phyloP scores from a whole-genome alignment of 2,329 filamentous ascomycete genomes.

The Diaporthe vexans region DNA sequence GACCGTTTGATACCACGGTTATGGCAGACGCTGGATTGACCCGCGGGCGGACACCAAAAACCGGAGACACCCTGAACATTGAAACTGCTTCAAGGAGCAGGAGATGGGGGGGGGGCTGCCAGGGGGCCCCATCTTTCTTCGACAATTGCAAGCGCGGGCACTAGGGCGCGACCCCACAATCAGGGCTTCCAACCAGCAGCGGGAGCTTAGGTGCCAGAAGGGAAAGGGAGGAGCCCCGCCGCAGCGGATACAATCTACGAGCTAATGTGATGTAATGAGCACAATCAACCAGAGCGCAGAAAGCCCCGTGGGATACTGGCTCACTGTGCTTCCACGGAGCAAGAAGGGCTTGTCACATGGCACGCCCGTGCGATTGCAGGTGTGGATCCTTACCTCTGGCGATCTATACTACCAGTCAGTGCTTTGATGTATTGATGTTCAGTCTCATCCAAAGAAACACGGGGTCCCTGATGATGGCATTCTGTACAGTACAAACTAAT shows the following conservation, averaged over 20 bases:
- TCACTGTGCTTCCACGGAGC: not conserved
- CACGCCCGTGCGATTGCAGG: not conserved
- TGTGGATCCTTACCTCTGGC: not conserved
- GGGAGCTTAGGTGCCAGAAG: not conserved
- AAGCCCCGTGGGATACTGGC: not conserved
- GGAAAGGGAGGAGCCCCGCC: not conserved
- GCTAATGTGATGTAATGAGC: constrained; percentile 30
- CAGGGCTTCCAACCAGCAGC: constrained; percentile 10
- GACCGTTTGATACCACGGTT: constrained; percentile 28
- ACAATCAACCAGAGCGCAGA: constrained; percentile 4
- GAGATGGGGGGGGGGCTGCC: too few species aligned
- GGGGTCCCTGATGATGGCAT: not conserved
- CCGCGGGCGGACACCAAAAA: constrained; percentile 1
- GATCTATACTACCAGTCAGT: not conserved
- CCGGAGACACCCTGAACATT: constrained; percentile 17
- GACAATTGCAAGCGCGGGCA: constrained; percentile 2
- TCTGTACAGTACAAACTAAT: not conserved
- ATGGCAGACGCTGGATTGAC: constrained; percentile 1
- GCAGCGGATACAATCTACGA: not conserved
- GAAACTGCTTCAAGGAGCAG: constrained; percentile 30
- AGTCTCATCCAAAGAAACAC: constrained; percentile 36
- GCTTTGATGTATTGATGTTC: constrained; percentile 17
- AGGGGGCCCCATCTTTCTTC: constrained; percentile 1
- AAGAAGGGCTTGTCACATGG: not conserved
- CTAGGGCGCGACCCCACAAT: constrained; percentile 13